Evolutionary conservation across 2,329 filamentous ascomycete species (phyloP), one percentile per base, ranked within the genome.

Genomic region (Dactylellina drechsleri): DNA sequence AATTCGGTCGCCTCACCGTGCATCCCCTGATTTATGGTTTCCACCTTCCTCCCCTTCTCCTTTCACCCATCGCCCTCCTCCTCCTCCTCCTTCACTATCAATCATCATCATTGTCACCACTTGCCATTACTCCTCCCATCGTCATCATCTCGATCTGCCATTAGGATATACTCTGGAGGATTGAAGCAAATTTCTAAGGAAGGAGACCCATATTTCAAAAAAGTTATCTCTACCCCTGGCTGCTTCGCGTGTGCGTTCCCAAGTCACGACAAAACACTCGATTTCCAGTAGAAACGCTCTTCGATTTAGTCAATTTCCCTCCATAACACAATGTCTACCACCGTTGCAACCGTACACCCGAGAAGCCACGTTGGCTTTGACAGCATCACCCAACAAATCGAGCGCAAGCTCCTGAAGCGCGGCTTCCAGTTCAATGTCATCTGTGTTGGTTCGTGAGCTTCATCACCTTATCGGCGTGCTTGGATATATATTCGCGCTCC

Each of bases 371-470:
- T 99, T 84, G 95, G 95, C 89, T 99, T 99, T 87, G 95, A 99
- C 87, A 97, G 93, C 87, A 99, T 99, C 87, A 99, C 95, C 80
- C 93, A 91, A 80, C 95, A 99, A 87, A 99, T 99, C 81, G 95
- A 99, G 90, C 91, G 92, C 86, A 99, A 99, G 91, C 91, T 98
- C 83, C 84, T 99, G 86, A 99, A 99, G 89, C 93, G 95, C 85
- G 95, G 95, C 81, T 99, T 99, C 85, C 95, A 99, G 85, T 99
- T 99, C 89, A 99, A 99, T 84, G 91, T 98, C 82, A 98, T 98
- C 84, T 97, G 93, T 83, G 95, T 98, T 83, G 95, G 95, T 98
- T 87, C 83, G 94, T 90, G 77, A 64, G 31, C 45, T 43, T n/a
- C 7, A 12, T 47, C 28, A 16, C 49, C 47, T 49, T 41, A 3